Conservation (phyloP, 2,329 filamentous ascomycete genomes). For the Penicillium sp. region DNA sequence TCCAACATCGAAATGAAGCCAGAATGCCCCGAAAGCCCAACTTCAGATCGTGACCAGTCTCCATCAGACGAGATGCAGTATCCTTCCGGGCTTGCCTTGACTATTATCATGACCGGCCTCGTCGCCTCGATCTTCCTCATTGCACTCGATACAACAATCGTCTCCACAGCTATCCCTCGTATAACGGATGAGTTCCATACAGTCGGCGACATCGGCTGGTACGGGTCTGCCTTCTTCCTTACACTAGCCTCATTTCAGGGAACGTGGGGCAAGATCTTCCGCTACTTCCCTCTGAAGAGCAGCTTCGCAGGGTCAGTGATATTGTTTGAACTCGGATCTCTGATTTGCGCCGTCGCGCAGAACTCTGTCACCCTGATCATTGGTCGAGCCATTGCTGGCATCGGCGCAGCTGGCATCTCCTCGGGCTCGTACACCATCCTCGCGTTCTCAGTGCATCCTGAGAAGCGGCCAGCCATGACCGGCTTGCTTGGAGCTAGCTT, state of each 20-base stretch:
- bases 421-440: background rate
- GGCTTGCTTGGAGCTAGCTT: background rate
- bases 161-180: background rate
- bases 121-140: background rate
- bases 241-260: too few relatives aligned
- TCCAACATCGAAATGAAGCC: too few relatives aligned
- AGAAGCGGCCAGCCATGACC: background rate
- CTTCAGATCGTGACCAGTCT: too few relatives aligned
- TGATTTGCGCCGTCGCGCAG: background rate
- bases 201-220: too few relatives aligned
- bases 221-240: too few relatives aligned
- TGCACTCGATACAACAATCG: background rate
- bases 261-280: too few relatives aligned
- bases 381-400: conserved; percentile 4
- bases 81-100: too few relatives aligned
- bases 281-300: too few relatives aligned
- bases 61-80: too few relatives aligned
- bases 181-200: background rate
- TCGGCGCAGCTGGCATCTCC: background rate
- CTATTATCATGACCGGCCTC: too few relatives aligned
- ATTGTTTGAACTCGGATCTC: conserved; percentile 3
- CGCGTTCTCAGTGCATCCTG: background rate
- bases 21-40: too few relatives aligned
- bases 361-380: background rate
- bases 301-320: too few relatives aligned